Evolutionary conservation across 2,329 filamentous ascomycete species (phyloP).

Genomic region (Microsporum ferrugineum): DNA sequence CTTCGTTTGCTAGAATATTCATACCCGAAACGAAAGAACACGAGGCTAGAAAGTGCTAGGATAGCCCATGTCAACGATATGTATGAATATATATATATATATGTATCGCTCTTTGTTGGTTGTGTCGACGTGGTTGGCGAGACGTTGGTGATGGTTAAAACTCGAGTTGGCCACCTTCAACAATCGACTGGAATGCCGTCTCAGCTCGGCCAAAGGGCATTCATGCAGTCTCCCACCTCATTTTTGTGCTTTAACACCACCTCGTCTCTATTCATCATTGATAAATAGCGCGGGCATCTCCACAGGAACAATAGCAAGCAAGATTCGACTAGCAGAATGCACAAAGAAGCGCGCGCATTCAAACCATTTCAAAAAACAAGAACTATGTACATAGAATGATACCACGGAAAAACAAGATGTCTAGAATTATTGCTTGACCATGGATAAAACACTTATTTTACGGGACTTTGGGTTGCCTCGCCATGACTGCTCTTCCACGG

Average conservation of each 20-base stretch:
- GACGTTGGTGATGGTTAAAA: neutral
- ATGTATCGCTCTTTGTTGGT: neutral
- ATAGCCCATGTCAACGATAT: neutral
- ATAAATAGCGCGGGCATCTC: conserved; percentile 4
- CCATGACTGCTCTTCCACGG: neutral
- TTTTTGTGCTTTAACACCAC: neutral
- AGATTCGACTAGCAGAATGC: neutral
- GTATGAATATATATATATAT: neutral
- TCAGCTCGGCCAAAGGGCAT: neutral
- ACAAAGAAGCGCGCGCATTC: conserved; percentile 1
- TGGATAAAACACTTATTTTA: neutral
- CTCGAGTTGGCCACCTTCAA: neutral
- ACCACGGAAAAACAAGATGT: neutral
- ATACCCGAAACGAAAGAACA: neutral
- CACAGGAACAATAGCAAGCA: conserved; percentile 5
- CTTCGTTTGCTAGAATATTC: neutral
- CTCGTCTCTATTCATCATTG: neutral
- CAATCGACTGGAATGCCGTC: neutral
- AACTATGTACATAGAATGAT: neutral
- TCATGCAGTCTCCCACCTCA: neutral
- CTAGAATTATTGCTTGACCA: neutral
- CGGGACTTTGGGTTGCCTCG: neutral
- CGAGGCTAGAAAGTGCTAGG: neutral
- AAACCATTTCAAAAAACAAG: neutral
- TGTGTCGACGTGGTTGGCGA: neutral